Base-by-base conservation (phyloP, 2,329 filamentous ascomycete species). In the Aspergillus proliferans region DNA sequence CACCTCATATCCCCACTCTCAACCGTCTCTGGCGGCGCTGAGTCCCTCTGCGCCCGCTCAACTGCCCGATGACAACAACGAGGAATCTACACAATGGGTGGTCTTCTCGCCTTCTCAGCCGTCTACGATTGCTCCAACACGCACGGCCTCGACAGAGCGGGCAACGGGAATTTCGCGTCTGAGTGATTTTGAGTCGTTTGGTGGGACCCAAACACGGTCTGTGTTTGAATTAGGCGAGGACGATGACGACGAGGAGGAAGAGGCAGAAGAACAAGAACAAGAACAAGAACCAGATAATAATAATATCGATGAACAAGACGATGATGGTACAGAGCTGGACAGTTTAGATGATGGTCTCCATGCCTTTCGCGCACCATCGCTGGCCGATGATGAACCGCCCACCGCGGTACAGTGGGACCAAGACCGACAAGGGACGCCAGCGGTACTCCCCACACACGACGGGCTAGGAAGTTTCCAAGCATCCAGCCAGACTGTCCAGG, bases 61-160 rank as follows among this genome's bases (percentile, higher is more conserved):
- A 55, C 69, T 74, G 18, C 64, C 71, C 40, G 72, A 83, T 51
- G 83, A 87, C 41, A 71, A 87, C 41, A 71, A 83, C 51, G 83
- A 87, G 52, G 86, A 91, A 56, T 86, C 88, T 10, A 86, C 93
- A 69, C 92, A 95, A 80, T 98, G 93, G 93, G 86, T 97, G 47
- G 82, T 98, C 56, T 98, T 98, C 75, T 88, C 90, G 6, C 88
- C 88, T 1, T 78, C 79, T 7, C 83, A 84, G 54, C 73, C 76
- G 30, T 85, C 86, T 18, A 78, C 79, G 9, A 83, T 83, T 4
- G 84, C 86, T 53, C 78, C 84, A 46, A 88, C 84, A 41, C 83
- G 80, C 51, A 83, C 87, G 34, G 82, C 83, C 43, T 81, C 67
- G 67, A 87, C 69, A 62, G 80, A 73, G 73, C 83, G 69, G 65